Evolutionary conservation across 2,329 filamentous ascomycete species (phyloP).

Genomic region (Camptophora hylomeconis): DNA sequence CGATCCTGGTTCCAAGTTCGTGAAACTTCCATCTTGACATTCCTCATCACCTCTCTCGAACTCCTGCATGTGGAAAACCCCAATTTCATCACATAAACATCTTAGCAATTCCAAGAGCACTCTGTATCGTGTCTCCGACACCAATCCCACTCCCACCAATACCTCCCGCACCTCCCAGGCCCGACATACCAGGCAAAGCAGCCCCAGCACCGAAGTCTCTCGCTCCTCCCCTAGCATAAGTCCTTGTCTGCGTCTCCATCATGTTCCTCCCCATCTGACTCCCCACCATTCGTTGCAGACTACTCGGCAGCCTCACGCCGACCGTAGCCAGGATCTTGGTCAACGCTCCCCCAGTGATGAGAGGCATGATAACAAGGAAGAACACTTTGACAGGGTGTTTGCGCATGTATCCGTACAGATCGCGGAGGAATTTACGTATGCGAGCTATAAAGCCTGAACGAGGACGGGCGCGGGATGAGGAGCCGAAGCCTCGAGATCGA

Average conservation of each 20-base stretch:
- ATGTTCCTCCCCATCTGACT: slow-evolving; percentile 24
- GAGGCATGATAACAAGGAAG: slow-evolving; percentile 72
- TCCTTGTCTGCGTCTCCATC: slow-evolving; percentile 13
- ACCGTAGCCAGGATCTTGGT: slow-evolving; percentile 65
- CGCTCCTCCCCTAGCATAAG: slow-evolving; percentile 21
- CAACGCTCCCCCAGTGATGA: slow-evolving; percentile 72
- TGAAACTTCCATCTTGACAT: too few relatives aligned
- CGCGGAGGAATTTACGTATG: slow-evolving; percentile 64
- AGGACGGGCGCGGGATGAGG: slow-evolving; percentile 65
- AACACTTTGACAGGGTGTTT: slow-evolving; percentile 79
- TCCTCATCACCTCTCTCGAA: too few relatives aligned
- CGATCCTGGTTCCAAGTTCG: too few relatives aligned
- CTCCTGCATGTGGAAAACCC: too few relatives aligned
- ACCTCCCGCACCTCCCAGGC: slow-evolving; percentile 17
- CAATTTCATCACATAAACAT: slow-evolving; percentile 42
- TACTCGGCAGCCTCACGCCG: slow-evolving; percentile 60
- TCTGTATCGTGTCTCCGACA: too few relatives aligned
- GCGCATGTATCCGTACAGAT: slow-evolving; percentile 70
- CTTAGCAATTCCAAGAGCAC: slow-evolving; percentile 39
- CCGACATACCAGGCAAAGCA: slow-evolving; percentile 15
- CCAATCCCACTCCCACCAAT: slow-evolving; percentile 34
- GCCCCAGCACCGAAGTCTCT: slow-evolving; percentile 17
- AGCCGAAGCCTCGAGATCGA: slow-evolving; percentile 38
- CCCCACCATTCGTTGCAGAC: slow-evolving; percentile 32
- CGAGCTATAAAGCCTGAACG: slow-evolving; percentile 67